Percentiles rank a stretch among this genome's conserved stretches.
These are phyloP conservation scores for Trichoderma parareesei DNA, from an alignment of 495 filamentous ascomycete genomes.

Conservation along the genomic window DNA sequence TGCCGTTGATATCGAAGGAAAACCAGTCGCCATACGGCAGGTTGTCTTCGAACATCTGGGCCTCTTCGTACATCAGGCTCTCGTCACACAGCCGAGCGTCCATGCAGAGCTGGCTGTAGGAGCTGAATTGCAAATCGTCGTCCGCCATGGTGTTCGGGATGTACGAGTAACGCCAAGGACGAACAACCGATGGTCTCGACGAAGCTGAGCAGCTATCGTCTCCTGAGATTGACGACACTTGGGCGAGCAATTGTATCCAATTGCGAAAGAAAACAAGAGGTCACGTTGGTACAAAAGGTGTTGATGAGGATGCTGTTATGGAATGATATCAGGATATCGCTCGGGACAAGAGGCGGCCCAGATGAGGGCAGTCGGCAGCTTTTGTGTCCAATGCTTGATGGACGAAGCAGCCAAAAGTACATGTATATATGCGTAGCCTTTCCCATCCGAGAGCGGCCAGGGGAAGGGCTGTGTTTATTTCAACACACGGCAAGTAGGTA, in stretches of 20 bases:
- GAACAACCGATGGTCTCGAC: neutral
- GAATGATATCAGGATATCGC: neutral
- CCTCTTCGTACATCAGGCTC: neutral
- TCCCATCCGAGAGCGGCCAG: neutral
- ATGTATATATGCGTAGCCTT: neutral
- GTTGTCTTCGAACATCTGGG: conserved; percentile 2
- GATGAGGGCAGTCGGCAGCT: neutral
- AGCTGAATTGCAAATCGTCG: neutral
- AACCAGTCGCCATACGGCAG: conserved; percentile 2
- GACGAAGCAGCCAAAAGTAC: neutral
- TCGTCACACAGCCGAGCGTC: neutral
- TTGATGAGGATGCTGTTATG: neutral
- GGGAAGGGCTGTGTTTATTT: conserved; percentile 5
- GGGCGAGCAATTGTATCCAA: neutral
- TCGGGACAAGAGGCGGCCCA: neutral
- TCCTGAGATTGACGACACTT: neutral
- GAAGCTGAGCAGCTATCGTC: neutral
- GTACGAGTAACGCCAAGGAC: neutral
- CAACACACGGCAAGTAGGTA: neutral
- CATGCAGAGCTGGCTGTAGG: neutral
- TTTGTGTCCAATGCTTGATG: neutral
- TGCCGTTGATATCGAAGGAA: neutral
- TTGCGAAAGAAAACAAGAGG: neutral
- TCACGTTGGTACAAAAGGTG: neutral
- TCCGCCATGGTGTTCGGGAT: neutral